Evolutionary conservation across 2,329 filamentous ascomycete genomes (phyloP).

Genomic region (Fusarium beomiforme): DNA sequence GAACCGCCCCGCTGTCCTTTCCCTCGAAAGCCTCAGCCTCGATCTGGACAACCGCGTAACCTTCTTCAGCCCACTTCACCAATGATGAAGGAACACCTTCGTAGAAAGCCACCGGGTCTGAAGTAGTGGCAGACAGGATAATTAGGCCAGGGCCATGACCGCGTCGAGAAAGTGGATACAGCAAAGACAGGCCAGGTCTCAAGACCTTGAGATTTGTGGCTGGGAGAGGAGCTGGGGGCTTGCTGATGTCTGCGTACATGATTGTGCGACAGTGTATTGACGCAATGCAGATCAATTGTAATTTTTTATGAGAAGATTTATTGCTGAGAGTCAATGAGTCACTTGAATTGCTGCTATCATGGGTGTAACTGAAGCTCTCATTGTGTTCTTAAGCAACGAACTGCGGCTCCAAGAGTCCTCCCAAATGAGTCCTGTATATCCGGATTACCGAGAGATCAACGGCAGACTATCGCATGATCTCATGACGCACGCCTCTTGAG

Average conservation of each 20-base stretch:
- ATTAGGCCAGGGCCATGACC: slow-evolving; percentile 52
- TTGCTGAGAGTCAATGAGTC: no score
- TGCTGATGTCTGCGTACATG: slow-evolving; percentile 41
- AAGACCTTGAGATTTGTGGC: slow-evolving; percentile 22
- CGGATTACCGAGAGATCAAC: background rate
- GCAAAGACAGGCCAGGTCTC: slow-evolving; percentile 37
- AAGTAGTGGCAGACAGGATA: slow-evolving; percentile 40
- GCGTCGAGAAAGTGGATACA: slow-evolving; percentile 49
- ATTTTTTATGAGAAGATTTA: accelerated
- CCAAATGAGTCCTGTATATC: background rate
- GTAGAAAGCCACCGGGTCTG: slow-evolving; percentile 31
- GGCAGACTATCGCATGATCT: background rate
- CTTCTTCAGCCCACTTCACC: slow-evolving; percentile 78
- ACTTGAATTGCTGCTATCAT: background rate
- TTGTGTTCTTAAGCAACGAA: background rate
- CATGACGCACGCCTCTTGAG: background rate
- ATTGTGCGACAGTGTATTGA: background rate
- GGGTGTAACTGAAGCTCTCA: background rate
- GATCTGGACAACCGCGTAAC: slow-evolving; percentile 64
- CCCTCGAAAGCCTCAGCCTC: background rate
- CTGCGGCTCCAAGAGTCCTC: background rate
- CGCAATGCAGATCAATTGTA: no score
- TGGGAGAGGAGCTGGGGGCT: slow-evolving; percentile 39
- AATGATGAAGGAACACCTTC: slow-evolving; percentile 61
- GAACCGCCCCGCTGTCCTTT: slow-evolving; percentile 17